Conservation (phyloP, 2,329 filamentous ascomycete species). For the Endocalyx cinctus region DNA sequence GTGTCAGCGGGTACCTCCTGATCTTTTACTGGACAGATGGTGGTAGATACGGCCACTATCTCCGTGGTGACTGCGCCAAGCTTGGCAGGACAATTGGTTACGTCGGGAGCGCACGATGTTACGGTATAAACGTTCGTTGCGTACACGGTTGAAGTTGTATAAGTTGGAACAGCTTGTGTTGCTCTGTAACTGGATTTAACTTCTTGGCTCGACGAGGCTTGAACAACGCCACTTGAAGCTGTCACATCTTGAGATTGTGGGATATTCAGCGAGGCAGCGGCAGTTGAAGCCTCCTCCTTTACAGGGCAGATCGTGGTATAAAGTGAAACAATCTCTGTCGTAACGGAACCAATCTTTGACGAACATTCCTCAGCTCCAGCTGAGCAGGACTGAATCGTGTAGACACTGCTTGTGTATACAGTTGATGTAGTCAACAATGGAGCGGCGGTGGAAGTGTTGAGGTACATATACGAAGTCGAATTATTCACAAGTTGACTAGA, state of each 20-base stretch:
- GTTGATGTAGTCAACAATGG: conserved; percentile 19
- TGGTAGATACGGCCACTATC: conserved; percentile 23
- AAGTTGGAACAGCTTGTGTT: conserved; percentile 11
- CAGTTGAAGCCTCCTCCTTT: conserved; percentile 6
- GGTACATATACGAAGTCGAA: too few relatives aligned
- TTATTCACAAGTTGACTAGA: too few relatives aligned
- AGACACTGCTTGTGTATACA: conserved; percentile 22
- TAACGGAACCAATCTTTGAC: conserved; percentile 17
- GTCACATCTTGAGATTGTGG: conserved; percentile 6
- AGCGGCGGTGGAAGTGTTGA: not conserved
- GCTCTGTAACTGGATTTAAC: too few relatives aligned
- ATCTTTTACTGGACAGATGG: conserved; percentile 22
- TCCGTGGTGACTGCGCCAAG: conserved; percentile 22
- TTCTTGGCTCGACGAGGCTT: too few relatives aligned
- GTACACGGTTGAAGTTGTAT: conserved; percentile 25
- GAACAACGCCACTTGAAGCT: too few relatives aligned
- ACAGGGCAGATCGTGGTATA: conserved; percentile 25
- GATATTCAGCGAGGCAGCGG: conserved; percentile 3
- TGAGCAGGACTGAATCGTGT: conserved; percentile 20
- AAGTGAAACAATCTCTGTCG: conserved; percentile 19
- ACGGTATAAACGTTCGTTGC: conserved; percentile 24
- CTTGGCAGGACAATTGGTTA: conserved; percentile 20
- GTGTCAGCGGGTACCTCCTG: conserved; percentile 3
- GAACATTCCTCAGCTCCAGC: conserved; percentile 15
- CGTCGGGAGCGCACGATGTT: conserved; percentile 22